phyloP scores from a whole-genome alignment of 768 basidiomycete genomes.

The Peribolospora baueri region DNA sequence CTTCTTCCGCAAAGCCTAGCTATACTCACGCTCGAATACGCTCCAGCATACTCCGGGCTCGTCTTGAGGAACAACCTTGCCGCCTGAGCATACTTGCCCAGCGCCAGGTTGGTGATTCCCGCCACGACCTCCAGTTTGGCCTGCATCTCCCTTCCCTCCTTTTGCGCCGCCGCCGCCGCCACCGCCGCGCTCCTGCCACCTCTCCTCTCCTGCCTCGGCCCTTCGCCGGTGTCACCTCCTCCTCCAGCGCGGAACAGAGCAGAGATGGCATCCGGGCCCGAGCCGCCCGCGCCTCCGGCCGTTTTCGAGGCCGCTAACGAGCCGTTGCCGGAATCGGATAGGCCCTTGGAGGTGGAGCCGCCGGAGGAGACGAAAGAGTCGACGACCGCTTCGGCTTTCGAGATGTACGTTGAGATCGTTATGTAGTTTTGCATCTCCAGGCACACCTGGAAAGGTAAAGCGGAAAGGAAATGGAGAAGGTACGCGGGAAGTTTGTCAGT shows the following conservation, averaged over 20 bases:
- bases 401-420: conserved; percentile 72
- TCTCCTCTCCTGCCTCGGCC: conserved; percentile 6
- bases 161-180: conserved; percentile 23
- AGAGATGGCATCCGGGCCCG: too few relatives aligned
- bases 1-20: conserved; percentile 5
- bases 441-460: conserved; percentile 31
- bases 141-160: conserved; percentile 40
- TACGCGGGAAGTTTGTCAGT: background rate
- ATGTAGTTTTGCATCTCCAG: conserved; percentile 68
- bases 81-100: conserved; percentile 53
- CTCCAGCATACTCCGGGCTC: background rate
- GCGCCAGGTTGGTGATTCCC: conserved; percentile 48
- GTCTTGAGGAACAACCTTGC: conserved; percentile 46
- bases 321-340: too few relatives aligned
- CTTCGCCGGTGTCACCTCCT: background rate
- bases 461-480: background rate
- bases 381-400: conserved; percentile 80
- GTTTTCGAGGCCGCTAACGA: too few relatives aligned
- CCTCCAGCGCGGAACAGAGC: too few relatives aligned
- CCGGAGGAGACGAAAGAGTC: conserved; percentile 26
- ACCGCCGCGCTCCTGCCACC: conserved; percentile 15
- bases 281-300: too few relatives aligned
- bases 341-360: background rate
- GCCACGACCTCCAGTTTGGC: conserved; percentile 60
- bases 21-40: background rate